Evolutionary conservation across 495 filamentous ascomycete species (phyloP), one percentile per base, ranked within the genome.

Genomic region (Hapsidospora chrysogenum): DNA sequence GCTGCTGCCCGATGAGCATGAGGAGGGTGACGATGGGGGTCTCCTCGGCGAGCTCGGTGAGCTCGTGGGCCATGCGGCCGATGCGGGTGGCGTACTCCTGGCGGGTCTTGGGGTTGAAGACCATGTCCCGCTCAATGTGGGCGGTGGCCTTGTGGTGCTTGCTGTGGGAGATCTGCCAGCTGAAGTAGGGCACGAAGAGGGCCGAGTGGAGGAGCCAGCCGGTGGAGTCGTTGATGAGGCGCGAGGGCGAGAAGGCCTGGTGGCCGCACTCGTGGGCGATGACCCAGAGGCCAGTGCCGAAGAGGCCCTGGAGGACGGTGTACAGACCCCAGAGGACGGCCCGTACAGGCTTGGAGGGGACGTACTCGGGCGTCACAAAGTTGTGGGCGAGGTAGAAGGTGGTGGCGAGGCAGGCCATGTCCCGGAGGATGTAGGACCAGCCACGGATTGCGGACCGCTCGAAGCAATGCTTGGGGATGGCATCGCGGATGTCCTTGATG

Each of bases 111-210:
- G 89, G 89, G 2, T 93, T 66, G 61, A 94, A 94, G 39, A 95
- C 89, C 85, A 95, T 95, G 59, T 97, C 89, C 45, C 85, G 81
- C 53, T 87, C 83, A 46, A 97, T 65, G 68, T 97, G 70, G 41
- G 85, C 89, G 27, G 89, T 97, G 33, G 85, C 84, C 67, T 95
- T 86, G 70, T 92, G 84, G 64, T 92, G 84, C 70, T 86, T 85
- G 54, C 80, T 75, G 61, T 92, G 84, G 41, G 80, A 84, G 57
- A 89, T 79, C 63, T 87, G 85, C 84, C 84, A 92, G 43, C 80
- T 83, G 60, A 85, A 89, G 61, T 86, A 92, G 17, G 84, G 84
- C 17, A 89, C 83, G 22, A 92, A 60, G 34, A 92, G 64, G 23
- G 74, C 60, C 13, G 82, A 87, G 57, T 92, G 84, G 41, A 82